phyloP scores from a whole-genome alignment of 495 filamentous ascomycete genomes.

The Annulohypoxylon nitens region DNA sequence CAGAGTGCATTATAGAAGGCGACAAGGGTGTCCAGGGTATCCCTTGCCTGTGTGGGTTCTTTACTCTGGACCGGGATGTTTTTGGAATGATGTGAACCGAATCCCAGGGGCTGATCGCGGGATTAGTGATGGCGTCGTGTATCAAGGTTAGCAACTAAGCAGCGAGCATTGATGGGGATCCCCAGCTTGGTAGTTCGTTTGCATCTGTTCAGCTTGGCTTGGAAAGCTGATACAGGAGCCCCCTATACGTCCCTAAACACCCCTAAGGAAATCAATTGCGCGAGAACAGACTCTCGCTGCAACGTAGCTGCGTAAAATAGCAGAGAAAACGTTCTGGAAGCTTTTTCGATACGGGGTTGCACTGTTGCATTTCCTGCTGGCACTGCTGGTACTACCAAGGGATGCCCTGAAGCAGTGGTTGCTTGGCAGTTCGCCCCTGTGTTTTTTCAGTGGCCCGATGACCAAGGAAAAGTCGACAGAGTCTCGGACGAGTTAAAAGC shows the following conservation, averaged over 20 bases:
- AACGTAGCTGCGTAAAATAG: constrained; percentile 18
- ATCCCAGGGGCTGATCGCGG: constrained; percentile 33
- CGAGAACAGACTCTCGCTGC: constrained; percentile 22
- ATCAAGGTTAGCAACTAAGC: constrained; percentile 15
- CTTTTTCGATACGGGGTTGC: constrained; percentile 40
- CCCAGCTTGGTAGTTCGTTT: constrained; percentile 22
- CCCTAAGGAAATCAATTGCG: constrained; percentile 12
- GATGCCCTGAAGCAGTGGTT: constrained; percentile 34
- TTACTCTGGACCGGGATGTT: constrained; percentile 31
- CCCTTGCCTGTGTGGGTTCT: constrained; percentile 40
- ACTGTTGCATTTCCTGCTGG: constrained; percentile 18
- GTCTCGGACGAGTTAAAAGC: constrained; percentile 42
- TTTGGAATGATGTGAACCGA: constrained; percentile 41
- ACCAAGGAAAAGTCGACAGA: constrained; percentile 41
- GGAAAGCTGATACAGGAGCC: constrained; percentile 33
- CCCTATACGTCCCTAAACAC: neutral
- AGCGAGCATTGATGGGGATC: constrained; percentile 33
- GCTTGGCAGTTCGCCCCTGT: constrained; percentile 37
- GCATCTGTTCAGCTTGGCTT: constrained; percentile 32
- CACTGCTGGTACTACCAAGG: constrained; percentile 18
- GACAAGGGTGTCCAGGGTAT: constrained; percentile 47
- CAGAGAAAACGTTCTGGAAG: constrained; percentile 43
- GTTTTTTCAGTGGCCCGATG: constrained; percentile 36
- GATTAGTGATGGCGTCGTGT: constrained; percentile 29
- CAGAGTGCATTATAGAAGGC: constrained; percentile 33